phyloP scores from a whole-genome alignment of 2,329 filamentous ascomycete species.

The Fusarium stilboides region DNA sequence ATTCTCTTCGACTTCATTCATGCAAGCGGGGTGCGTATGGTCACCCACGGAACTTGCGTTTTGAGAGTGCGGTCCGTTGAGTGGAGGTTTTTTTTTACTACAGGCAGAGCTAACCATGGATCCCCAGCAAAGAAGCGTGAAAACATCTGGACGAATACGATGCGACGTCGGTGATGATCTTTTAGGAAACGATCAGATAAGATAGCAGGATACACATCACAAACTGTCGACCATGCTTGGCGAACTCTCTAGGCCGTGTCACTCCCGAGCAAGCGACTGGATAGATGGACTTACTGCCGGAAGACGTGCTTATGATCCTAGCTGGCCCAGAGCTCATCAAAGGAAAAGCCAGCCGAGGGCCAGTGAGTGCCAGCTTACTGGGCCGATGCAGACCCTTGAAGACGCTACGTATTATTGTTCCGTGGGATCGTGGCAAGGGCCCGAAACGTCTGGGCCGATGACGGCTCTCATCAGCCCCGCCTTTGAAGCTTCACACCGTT shows the following conservation, averaged over 20 bases:
- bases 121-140: conserved; percentile 21
- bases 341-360: conserved; percentile 10
- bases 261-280: conserved; percentile 20
- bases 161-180: conserved; percentile 61
- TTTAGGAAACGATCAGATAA: conserved; percentile 47
- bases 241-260: conserved; percentile 20
- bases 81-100: conserved; percentile 32
- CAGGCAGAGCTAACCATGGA: conserved; percentile 29
- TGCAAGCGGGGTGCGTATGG: conserved; percentile 34
- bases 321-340: conserved; percentile 13
- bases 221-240: conserved; percentile 20
- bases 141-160: conserved; percentile 23
- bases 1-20: conserved; percentile 22
- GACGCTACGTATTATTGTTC: conserved; percentile 30
- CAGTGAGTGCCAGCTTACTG: conserved; percentile 18
- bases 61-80: conserved; percentile 27
- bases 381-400: conserved; percentile 34
- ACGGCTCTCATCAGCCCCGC: conserved; percentile 37
- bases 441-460: conserved; percentile 37
- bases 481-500: conserved; percentile 27
- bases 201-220: conserved; percentile 24
- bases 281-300: conserved; percentile 31
- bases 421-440: conserved; percentile 29
- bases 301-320: conserved; percentile 21
- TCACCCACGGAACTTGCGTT: conserved; percentile 24